Base-by-base conservation (phyloP, 306 rosid genomes). In the Hippophae rhamnoides region DNA sequence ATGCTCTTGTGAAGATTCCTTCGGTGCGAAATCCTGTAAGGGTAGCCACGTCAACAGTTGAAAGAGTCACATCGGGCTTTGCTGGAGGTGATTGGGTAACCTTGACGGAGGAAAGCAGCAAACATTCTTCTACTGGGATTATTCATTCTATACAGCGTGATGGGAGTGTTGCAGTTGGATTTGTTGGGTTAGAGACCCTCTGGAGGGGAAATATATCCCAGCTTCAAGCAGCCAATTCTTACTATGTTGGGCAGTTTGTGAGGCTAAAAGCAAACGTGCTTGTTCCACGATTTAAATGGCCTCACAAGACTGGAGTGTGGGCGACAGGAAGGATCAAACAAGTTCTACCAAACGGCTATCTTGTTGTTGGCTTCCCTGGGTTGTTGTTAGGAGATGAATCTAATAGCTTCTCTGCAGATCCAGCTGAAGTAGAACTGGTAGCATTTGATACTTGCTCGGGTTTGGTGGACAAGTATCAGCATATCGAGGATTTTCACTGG, bases 401-500 rank as follows among this genome's bases (percentile, higher is more conserved):
- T 6, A 59, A 41, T 61, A 73, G 69, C 63, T 81, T 74, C 70
- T 70, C 78, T 60, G 96, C 94, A 3, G 94, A 89, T 72, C 89
- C 96, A 13, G 75, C 84, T 13, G 94, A 89, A 56, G 94, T 85
- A 54, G 90, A 85, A 69, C 65, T 65, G n/a, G 89, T 89, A 18
- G 69, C 83, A 45, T 89, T 89, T 9, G 73, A 43, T 51, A 79
- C 81, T 9, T 83, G 94, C 74, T 69, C 85, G 9, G 89, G 96
- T 41, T 47, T 83, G 65, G 57, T 79, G 7, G 74, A 77, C 52
- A 89, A 85, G 78, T 89, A 81, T 66, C 83, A 79, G 54, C 96
- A 89, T 60, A 43, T 83, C 0, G 96, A 89, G 76, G 88, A 89
- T 79, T 82, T 83, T 78, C 96, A 89, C 51, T 89, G 96, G 96